Percentiles rank a stretch among this genome's conserved stretches.
Evolutionary conservation across 2,329 filamentous ascomycete species (phyloP).

Genomic region (Triangularia verruculosa): DNA sequence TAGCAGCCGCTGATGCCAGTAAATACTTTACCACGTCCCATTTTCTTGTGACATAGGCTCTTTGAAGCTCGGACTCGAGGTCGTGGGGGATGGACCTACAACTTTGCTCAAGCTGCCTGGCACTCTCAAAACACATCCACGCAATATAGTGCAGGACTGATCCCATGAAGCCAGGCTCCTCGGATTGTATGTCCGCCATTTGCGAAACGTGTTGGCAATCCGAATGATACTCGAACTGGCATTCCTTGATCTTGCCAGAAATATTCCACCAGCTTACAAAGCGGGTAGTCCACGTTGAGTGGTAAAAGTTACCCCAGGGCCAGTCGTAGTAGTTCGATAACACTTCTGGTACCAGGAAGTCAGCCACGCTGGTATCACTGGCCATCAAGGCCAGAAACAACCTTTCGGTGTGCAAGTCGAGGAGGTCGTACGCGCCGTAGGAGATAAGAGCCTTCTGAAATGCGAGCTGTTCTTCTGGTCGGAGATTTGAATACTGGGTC

Average conservation of each 20-base stretch:
- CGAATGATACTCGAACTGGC: not conserved
- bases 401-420: not conserved
- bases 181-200: not conserved
- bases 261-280: too few relatives aligned
- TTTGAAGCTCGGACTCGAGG: too few relatives aligned
- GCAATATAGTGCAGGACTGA: not conserved
- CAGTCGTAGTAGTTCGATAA: constrained; percentile 8
- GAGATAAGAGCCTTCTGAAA: not conserved
- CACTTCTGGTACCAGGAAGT: not conserved
- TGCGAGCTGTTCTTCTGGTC: not conserved
- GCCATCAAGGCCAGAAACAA: not conserved
- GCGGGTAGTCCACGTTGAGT: too few relatives aligned
- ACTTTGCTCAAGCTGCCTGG: not conserved
- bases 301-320: not conserved
- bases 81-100: too few relatives aligned
- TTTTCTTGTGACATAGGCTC: too few relatives aligned
- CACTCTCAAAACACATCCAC: not conserved
- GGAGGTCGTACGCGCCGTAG: not conserved
- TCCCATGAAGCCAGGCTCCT: not conserved
- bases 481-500: too few relatives aligned
- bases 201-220: not conserved
- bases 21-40: not conserved
- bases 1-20: not conserved
- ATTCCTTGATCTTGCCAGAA: not conserved
- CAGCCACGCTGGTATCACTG: not conserved